Base-by-base conservation (phyloP, 129 eudicot genomes). In the Flaveria robusta region DNA sequence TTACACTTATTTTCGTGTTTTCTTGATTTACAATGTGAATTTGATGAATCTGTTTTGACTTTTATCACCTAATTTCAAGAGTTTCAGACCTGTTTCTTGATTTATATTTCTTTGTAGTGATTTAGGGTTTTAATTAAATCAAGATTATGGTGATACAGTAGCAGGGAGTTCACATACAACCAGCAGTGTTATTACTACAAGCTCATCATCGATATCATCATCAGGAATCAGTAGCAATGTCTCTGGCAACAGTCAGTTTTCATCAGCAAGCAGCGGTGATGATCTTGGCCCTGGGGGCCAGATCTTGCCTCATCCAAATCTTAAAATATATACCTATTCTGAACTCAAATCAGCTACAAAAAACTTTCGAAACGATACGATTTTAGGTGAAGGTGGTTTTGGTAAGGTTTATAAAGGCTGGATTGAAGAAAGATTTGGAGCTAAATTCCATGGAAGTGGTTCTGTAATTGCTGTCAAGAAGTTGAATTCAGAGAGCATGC, bases 311-410 rank as follows among this genome's bases (percentile, higher is more conserved):
- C 85, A 73, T 50, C 85, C 97, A 31, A 93, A 85, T 74, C 78
- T 93, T 22, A 93, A 90, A 79, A 75, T 85, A 29, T 93, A 87
- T 71, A 87, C 82, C 39, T 93, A 83, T 52, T 59, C 83, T 24
- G 98, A 93, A 66, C 88, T 93, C 47, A 90, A 81, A 78, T 58
- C 86, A 23, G 98, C 98, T 18, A 88, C 98, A 0, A 90, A 85
- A 74, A 91, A 88, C 76, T 93, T 93, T 54, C 78, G 92, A 78
- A 76, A 45, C 64, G 98, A 93, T 60, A 85, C 96, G 0, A 76
- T 93, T 56, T 76, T 93, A 54, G 98, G 98, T 22, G 98, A 93
- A 76, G 98, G 98, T 66, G 98, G 98, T 19, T 93, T 93, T 31
- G 98, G 98, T 11, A 93, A 87, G 72, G 98, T 93, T 65, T 86